Evolutionary conservation across 2,329 filamentous ascomycete species (phyloP).

Genomic region (Aspergillus fumigatiaffinis): DNA sequence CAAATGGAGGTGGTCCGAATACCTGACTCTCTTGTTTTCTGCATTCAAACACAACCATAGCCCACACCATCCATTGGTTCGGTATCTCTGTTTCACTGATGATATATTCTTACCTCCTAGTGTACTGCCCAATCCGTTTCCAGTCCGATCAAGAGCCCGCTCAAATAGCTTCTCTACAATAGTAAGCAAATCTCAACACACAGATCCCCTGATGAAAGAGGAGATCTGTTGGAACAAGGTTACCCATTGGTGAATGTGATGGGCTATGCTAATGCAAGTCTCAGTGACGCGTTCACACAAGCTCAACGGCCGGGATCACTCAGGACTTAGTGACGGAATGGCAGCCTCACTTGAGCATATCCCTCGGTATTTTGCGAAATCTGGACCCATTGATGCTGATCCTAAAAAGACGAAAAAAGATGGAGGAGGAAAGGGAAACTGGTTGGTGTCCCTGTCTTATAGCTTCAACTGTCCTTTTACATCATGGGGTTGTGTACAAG

Average conservation of each 20-base stretch:
- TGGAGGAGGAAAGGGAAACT: conserved; percentile 87
- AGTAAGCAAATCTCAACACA: not conserved
- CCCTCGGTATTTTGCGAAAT: conserved; percentile 90
- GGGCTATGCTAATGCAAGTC: not conserved
- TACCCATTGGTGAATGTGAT: not conserved
- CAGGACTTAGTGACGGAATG: conserved; percentile 70
- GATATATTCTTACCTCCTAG: not conserved
- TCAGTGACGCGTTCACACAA: conserved; percentile 98
- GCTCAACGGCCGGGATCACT: conserved; percentile 88
- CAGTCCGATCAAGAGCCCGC: not conserved
- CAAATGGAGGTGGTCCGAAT: not conserved
- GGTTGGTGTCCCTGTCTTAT: conserved; percentile 55
- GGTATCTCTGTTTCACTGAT: not conserved
- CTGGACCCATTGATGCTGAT: conserved; percentile 73
- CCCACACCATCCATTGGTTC: not conserved
- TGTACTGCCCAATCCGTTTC: not conserved
- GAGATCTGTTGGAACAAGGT: not conserved
- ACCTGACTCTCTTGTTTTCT: not conserved
- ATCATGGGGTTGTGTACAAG: conserved; percentile 5
- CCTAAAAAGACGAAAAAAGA: conserved; percentile 97
- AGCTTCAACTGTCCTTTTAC: conserved; percentile 1
- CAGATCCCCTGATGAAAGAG: not conserved
- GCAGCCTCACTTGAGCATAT: conserved; percentile 67
- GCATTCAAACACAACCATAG: not conserved
- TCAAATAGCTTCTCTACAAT: not conserved